Evolutionary conservation across 1,139 yeast genomes (phyloP).

Genomic region (Debaryomyces fabryi): DNA sequence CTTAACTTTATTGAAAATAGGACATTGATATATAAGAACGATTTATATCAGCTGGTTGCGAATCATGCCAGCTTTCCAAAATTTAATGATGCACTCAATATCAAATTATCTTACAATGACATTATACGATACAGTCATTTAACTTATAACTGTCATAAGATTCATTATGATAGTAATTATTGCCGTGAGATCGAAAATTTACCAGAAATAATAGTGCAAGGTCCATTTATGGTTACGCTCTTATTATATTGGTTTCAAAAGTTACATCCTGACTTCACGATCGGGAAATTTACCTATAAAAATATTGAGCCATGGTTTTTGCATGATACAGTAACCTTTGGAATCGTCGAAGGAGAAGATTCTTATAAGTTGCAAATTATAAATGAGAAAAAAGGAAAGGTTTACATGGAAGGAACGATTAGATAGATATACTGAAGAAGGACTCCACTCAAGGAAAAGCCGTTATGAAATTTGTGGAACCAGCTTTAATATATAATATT

Average conservation of each 20-base stretch:
- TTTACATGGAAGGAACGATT: constrained; percentile 10
- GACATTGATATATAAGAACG: constrained; percentile 41
- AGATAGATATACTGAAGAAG: not conserved
- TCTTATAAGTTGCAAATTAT: constrained; percentile 2
- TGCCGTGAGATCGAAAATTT: constrained; percentile 58
- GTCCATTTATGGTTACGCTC: constrained; percentile 73
- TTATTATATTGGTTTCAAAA: constrained; percentile 52
- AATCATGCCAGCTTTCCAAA: not conserved
- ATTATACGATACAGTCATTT: constrained; percentile 62
- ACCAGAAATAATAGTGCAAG: constrained; percentile 69
- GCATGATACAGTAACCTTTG: constrained; percentile 13
- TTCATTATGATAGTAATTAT: constrained; percentile 70
- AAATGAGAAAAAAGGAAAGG: constrained; percentile 1
- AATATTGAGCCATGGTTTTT: constrained; percentile 53
- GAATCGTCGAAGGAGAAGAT: constrained; percentile 1
- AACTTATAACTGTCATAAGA: constrained; percentile 79
- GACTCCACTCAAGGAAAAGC: too few relatives aligned
- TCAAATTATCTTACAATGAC: constrained; percentile 10
- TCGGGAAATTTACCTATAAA: constrained; percentile 45
- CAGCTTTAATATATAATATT: too few relatives aligned
- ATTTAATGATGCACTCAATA: not conserved
- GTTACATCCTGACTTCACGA: constrained; percentile 17
- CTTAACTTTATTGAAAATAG: constrained; percentile 31
- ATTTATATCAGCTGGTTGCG: constrained; percentile 16
- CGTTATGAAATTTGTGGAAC: too few relatives aligned